Percentiles rank a stretch among this genome's conserved stretches.
Evolutionary conservation across 2,329 filamentous ascomycete species (phyloP).

Genomic region (Penicillium sp.): DNA sequence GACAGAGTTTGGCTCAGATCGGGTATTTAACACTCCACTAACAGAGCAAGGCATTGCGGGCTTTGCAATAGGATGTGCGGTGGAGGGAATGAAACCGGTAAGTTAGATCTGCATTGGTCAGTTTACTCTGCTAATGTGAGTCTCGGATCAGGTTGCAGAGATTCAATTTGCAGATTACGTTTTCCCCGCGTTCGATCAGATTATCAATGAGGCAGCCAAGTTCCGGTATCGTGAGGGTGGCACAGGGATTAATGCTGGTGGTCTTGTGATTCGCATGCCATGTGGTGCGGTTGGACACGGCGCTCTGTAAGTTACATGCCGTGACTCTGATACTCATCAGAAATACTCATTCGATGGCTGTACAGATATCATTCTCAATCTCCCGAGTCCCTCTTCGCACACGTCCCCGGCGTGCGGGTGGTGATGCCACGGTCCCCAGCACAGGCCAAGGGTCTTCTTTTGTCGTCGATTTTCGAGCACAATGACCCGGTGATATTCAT

Average conservation of each 20-base stretch:
- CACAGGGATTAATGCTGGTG: conserved; percentile 70
- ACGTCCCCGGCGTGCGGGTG: conserved; percentile 81
- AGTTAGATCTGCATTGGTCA: not conserved
- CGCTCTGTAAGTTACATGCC: conserved; percentile 56
- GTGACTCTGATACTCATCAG: too few relatives aligned
- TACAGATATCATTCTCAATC: conserved; percentile 77
- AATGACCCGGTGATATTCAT: conserved; percentile 90
- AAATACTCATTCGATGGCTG: not conserved
- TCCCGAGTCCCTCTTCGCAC: conserved; percentile 84
- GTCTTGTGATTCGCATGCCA: conserved; percentile 86
- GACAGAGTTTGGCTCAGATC: conserved; percentile 79
- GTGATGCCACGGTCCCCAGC: conserved; percentile 82
- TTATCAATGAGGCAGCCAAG: conserved; percentile 92
- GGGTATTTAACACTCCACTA: conserved; percentile 95
- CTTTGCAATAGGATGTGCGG: conserved; percentile 86
- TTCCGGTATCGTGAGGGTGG: conserved; percentile 72
- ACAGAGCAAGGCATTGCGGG: conserved; percentile 93
- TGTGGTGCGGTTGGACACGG: conserved; percentile 88
- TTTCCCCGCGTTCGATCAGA: conserved; percentile 88
- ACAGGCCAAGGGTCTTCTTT: conserved; percentile 84
- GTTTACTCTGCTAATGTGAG: not conserved
- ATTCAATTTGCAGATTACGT: conserved; percentile 96
- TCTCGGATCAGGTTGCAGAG: conserved; percentile 60
- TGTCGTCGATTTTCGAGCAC: conserved; percentile 70
- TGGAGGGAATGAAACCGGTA: conserved; percentile 87